These are phyloP conservation scores for Ophiostoma angusticollis DNA, from an alignment of 2,329 filamentous ascomycete species.

Conservation along the genomic window DNA sequence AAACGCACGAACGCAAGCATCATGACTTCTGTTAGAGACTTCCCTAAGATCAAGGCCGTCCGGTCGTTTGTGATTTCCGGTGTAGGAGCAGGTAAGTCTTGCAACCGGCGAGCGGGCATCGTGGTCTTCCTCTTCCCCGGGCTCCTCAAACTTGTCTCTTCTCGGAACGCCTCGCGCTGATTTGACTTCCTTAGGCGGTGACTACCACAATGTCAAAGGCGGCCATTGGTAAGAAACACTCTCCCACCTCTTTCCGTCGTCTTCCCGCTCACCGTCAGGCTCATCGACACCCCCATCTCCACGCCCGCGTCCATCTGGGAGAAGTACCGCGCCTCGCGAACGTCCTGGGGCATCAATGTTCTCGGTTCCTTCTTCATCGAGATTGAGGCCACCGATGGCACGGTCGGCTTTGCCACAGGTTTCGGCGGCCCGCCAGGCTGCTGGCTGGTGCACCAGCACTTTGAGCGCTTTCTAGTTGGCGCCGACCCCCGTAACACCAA, in stretches of 20 bases:
- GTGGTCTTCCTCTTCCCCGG: neutral
- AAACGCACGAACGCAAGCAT: no score
- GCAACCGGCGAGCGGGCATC: neutral
- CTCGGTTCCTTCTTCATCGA: conserved; percentile 85
- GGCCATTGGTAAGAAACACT: conserved; percentile 48
- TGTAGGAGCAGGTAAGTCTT: conserved; percentile 35
- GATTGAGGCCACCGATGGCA: conserved; percentile 78
- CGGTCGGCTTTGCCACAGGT: conserved; percentile 86
- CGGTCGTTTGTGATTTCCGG: conserved; percentile 61
- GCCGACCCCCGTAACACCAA: conserved; percentile 86
- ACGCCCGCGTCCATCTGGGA: conserved; percentile 88
- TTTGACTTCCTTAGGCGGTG: conserved; percentile 45
- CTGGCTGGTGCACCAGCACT: conserved; percentile 89
- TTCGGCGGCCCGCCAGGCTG: conserved; percentile 89
- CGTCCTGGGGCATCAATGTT: conserved; percentile 92
- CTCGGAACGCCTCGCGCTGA: neutral
- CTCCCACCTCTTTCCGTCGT: neutral
- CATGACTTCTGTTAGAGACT: conserved; percentile 41
- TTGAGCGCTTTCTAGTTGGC: conserved; percentile 80
- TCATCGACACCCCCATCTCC: conserved; percentile 84
- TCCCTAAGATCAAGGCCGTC: conserved; percentile 65
- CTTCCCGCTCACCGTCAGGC: conserved; percentile 37
- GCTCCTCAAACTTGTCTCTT: no score
- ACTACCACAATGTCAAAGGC: conserved; percentile 84
- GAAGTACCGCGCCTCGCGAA: conserved; percentile 74